A percentile compares a stretch with the other conserved stretches of the same genome.
phyloP scores from a whole-genome alignment of 1,284 basidiomycete species.

The Rhodotorula glutinis region DNA sequence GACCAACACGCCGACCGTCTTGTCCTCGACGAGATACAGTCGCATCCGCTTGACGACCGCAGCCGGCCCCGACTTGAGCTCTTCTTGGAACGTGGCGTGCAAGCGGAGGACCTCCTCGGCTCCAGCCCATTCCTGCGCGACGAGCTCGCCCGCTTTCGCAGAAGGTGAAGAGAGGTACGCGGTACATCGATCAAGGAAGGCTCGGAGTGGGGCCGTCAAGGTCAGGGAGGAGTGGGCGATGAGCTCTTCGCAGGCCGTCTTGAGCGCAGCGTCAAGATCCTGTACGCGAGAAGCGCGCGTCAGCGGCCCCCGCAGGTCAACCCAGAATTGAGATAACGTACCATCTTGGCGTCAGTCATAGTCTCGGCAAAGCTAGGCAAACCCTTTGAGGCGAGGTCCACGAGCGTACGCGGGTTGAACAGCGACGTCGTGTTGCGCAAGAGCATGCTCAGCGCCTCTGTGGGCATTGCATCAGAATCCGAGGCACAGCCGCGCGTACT shows the following conservation, averaged over 20 bases:
- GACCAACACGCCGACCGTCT: slow-evolving; percentile 70
- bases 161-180: slow-evolving; percentile 46
- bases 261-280: slow-evolving; percentile 79
- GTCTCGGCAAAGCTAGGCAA: slow-evolving; percentile 41
- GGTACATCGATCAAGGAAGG: slow-evolving; percentile 60
- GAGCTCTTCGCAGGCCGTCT: slow-evolving; percentile 73
- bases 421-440: slow-evolving; percentile 20
- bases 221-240: slow-evolving; percentile 63
- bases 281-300: slow-evolving; percentile 46
- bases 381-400: slow-evolving; percentile 30
- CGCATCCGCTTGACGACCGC: slow-evolving; percentile 44
- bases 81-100: slow-evolving; percentile 31
- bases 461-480: not conserved
- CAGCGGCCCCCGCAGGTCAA: no score
- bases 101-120: slow-evolving; percentile 46
- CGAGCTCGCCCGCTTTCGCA: slow-evolving; percentile 50
- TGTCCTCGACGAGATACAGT: slow-evolving; percentile 69
- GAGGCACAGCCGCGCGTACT: no score
- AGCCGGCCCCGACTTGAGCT: slow-evolving; percentile 20
- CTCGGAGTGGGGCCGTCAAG: slow-evolving; percentile 56
- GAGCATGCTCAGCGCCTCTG: slow-evolving; percentile 41
- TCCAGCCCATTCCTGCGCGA: slow-evolving; percentile 55
- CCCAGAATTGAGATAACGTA: slow-evolving; percentile 8
- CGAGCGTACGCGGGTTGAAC: slow-evolving; percentile 40
- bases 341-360: slow-evolving; percentile 48